These are phyloP conservation scores for Hemileccinum impolitum DNA, from an alignment of 768 basidiomycete genomes.

Conservation along the genomic window DNA sequence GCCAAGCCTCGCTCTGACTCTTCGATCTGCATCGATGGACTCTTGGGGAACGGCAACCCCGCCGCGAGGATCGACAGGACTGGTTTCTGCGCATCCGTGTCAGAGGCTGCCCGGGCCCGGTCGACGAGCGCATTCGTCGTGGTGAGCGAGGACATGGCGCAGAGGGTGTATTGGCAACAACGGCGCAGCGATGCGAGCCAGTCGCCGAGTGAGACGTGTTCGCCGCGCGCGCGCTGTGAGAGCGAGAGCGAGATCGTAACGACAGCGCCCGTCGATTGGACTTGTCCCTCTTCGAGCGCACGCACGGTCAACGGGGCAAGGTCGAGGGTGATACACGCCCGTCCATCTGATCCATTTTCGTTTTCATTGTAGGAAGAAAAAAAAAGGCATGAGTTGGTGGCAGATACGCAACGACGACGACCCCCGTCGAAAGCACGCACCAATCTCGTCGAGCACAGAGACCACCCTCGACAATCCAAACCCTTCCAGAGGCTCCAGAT, in stretches of 20 bases:
- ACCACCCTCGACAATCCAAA: slow-evolving; percentile 51
- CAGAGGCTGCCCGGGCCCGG: slow-evolving; percentile 21
- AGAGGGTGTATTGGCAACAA: slow-evolving; percentile 48
- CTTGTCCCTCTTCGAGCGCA: slow-evolving; percentile 37
- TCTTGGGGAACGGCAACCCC: slow-evolving; percentile 63
- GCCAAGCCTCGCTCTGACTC: slow-evolving; percentile 30
- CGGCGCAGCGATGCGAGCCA: slow-evolving; percentile 53
- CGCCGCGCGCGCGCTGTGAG: slow-evolving; percentile 11
- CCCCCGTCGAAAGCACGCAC: slow-evolving; percentile 2
- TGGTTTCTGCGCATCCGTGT: slow-evolving; percentile 32
- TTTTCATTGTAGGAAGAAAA: too few species aligned
- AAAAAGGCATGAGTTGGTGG: too few species aligned
- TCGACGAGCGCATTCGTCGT: slow-evolving; percentile 26
- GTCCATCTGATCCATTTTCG: slow-evolving; percentile 16
- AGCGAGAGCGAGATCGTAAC: slow-evolving; percentile 37
- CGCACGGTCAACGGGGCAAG: slow-evolving; percentile 44
- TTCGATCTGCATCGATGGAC: slow-evolving; percentile 61
- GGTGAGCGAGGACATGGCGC: slow-evolving; percentile 36
- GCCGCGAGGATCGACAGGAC: slow-evolving; percentile 39
- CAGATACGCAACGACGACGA: too few species aligned
- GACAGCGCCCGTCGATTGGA: slow-evolving; percentile 32
- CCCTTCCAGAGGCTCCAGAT: slow-evolving; percentile 43
- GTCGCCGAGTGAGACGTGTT: slow-evolving; percentile 12
- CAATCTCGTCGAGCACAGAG: slow-evolving; percentile 38
- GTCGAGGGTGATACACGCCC: slow-evolving; percentile 42